Evolutionary conservation across 306 rosid genomes (phyloP).

Genomic region (Erythrophleum fordii): DNA sequence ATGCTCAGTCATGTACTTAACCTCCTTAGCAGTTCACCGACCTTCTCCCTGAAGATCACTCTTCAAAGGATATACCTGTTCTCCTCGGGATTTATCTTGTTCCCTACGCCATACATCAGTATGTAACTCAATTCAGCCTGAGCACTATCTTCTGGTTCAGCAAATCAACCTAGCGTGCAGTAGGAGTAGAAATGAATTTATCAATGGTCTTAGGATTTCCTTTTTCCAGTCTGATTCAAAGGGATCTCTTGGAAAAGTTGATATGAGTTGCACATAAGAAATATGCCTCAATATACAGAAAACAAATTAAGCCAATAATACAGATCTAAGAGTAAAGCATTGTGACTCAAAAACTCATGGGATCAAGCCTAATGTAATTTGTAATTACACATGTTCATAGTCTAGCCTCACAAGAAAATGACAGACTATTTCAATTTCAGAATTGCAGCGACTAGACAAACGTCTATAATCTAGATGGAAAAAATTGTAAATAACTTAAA

Average conservation of each 20-base stretch:
- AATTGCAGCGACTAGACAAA: neutral
- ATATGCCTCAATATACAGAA: neutral
- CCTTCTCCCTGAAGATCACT: neutral
- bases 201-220: neutral
- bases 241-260: neutral
- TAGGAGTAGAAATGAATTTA: neutral
- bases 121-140: slow-evolving; percentile 25
- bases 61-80: neutral
- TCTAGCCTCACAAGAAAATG: neutral
- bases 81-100: neutral
- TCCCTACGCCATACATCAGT: slow-evolving; percentile 10
- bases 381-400: neutral
- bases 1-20: slow-evolving; percentile 6
- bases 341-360: neutral
- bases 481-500: neutral
- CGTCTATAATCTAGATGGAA: neutral
- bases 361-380: neutral
- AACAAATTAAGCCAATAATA: neutral
- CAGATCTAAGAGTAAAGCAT: slow-evolving; percentile 7
- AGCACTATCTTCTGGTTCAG: slow-evolving; percentile 18
- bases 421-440: neutral
- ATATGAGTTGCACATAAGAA: neutral
- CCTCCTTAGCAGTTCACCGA: neutral
- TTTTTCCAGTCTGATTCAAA: neutral
- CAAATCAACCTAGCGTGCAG: slow-evolving; percentile 6